phyloP scores from a whole-genome alignment of 2,329 filamentous ascomycete species.

The Fusarium sublunatum region DNA sequence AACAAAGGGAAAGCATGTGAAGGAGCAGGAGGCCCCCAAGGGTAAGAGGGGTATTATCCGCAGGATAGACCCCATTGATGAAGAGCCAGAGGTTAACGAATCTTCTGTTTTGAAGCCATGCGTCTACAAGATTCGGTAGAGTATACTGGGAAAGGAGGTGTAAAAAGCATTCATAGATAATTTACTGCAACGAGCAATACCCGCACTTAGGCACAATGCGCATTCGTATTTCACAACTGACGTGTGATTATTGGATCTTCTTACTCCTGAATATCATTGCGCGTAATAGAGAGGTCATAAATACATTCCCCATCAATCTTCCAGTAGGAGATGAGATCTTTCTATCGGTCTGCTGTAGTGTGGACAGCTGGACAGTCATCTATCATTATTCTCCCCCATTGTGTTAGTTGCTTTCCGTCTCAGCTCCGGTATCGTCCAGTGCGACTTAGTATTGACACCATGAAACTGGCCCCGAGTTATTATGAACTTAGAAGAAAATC shows the following conservation, averaged over 20 bases:
- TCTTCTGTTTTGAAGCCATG: conserved; percentile 85
- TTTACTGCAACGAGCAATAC: conserved; percentile 32
- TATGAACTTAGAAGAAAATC: conserved; percentile 63
- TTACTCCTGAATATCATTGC: conserved; percentile 29
- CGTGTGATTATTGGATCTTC: conserved; percentile 32
- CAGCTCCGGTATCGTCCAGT: conserved; percentile 18
- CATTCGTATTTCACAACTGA: conserved; percentile 30
- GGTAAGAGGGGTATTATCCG: conserved; percentile 66
- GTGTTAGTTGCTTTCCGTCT: conserved; percentile 30
- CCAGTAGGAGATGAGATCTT: conserved; percentile 30
- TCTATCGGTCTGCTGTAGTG: conserved; percentile 34
- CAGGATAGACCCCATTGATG: conserved; percentile 64
- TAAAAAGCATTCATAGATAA: conserved; percentile 18
- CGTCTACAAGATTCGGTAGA: conserved; percentile 88
- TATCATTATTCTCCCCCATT: conserved; percentile 38
- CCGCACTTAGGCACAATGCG: conserved; percentile 27
- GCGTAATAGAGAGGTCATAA: conserved; percentile 17
- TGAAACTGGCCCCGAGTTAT: conserved; percentile 12
- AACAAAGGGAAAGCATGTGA: conserved; percentile 78
- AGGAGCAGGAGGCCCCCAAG: conserved; percentile 66
- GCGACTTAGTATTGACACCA: conserved; percentile 21
- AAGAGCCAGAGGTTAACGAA: conserved; percentile 73
- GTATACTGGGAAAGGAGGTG: not conserved
- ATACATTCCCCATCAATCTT: conserved; percentile 21
- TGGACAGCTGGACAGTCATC: conserved; percentile 29